These are phyloP conservation scores for Pythium periplocum DNA, from an alignment of 352 stramenopile genomes.

Conservation along the genomic window DNA sequence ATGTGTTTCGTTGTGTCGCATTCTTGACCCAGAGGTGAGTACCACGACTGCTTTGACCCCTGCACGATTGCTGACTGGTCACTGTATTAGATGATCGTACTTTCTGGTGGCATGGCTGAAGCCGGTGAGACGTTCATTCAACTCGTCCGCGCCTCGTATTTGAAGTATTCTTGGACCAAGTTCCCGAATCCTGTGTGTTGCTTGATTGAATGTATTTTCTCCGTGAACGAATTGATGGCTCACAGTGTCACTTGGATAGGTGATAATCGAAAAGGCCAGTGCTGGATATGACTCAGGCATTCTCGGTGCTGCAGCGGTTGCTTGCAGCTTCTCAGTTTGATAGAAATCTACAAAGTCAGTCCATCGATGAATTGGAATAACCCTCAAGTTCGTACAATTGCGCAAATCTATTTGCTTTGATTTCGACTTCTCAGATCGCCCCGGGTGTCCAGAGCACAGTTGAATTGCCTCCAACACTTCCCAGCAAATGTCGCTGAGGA, in stretches of 20 bases:
- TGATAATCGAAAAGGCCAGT: constrained; percentile 71
- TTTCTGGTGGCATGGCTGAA: constrained; percentile 72
- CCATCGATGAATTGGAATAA: too few species aligned
- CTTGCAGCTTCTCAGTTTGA: too few species aligned
- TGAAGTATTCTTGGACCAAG: constrained; percentile 68
- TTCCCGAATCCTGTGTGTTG: constrained; percentile 66
- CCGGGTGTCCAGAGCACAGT: constrained; percentile 63
- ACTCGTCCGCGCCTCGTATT: constrained; percentile 50
- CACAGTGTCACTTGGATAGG: constrained; percentile 20
- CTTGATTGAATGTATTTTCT: not conserved
- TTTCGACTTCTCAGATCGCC: constrained; percentile 7
- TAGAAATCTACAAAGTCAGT: too few species aligned
- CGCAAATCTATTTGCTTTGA: constrained; percentile 5
- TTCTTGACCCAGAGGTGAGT: constrained; percentile 62
- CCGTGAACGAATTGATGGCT: not conserved
- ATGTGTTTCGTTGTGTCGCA: constrained; percentile 74
- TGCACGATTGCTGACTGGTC: too few species aligned
- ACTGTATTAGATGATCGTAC: constrained; percentile 58
- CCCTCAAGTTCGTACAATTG: not conserved
- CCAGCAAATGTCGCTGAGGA: constrained; percentile 77
- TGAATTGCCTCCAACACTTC: constrained; percentile 64
- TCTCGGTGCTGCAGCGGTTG: constrained; percentile 54
- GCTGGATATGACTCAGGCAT: constrained; percentile 83
- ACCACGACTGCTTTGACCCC: not conserved
- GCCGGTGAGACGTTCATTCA: constrained; percentile 64